Conservation (phyloP, 2,329 filamentous ascomycete genomes). For the Xylaria sp. region DNA sequence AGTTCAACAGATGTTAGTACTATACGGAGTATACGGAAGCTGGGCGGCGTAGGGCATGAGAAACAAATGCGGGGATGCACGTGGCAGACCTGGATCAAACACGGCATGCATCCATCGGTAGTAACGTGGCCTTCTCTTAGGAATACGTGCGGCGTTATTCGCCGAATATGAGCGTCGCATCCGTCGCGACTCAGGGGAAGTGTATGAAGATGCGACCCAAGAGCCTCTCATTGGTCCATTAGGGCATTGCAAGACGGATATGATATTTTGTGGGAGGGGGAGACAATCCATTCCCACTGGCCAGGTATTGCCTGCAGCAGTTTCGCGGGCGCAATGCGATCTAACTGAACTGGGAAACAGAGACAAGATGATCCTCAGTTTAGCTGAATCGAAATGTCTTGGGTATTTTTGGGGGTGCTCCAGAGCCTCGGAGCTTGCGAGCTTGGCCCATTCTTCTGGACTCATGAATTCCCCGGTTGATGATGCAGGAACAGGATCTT, state of each 20-base stretch:
- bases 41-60: background rate
- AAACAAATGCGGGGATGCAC: constrained; percentile 4
- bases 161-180: background rate
- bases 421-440: background rate
- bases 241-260: background rate
- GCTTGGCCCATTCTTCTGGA: background rate
- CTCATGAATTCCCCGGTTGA: too few species aligned
- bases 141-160: background rate
- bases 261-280: background rate
- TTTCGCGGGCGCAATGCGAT: background rate
- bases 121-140: background rate
- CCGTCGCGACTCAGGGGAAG: constrained; percentile 6
- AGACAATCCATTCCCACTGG: background rate
- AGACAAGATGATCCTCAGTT: background rate
- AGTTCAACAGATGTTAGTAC: background rate
- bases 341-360: background rate
- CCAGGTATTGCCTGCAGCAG: background rate
- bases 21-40: background rate
- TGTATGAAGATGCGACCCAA: constrained; percentile 5
- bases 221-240: background rate
- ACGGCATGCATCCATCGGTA: background rate
- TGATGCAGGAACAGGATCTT: too few species aligned
- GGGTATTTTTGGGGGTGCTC: background rate
- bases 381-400: constrained; percentile 1
- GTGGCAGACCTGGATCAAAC: background rate